phyloP scores from a whole-genome alignment of 805 yeast genomes.

The Lachancea dasiensis region DNA sequence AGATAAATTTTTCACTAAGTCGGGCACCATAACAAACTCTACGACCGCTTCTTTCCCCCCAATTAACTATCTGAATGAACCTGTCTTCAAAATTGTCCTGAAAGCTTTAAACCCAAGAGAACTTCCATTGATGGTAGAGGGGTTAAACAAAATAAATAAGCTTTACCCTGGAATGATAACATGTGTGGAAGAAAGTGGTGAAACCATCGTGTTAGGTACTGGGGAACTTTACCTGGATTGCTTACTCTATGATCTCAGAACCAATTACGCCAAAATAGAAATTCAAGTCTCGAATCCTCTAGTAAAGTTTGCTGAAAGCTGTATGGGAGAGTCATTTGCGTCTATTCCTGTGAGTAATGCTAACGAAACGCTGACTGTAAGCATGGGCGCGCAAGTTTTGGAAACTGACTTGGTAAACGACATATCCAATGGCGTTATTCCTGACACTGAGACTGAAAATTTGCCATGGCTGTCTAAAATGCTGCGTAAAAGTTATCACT shows the following conservation, averaged over 20 bases:
- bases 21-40: conserved; percentile 46
- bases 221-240: conserved; percentile 91
- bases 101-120: conserved; percentile 80
- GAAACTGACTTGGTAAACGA: conserved; percentile 43
- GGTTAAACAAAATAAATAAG: conserved; percentile 54
- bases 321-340: conserved; percentile 57
- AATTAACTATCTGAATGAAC: conserved; percentile 40
- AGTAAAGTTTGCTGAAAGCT: conserved; percentile 73
- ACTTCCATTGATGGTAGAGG: conserved; percentile 64
- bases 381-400: conserved; percentile 74
- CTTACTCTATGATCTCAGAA: conserved; percentile 67
- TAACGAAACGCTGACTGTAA: conserved; percentile 49
- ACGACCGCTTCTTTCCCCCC: conserved; percentile 28
- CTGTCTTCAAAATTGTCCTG: conserved; percentile 74
- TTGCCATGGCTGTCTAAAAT: conserved; percentile 47
- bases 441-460: conserved; percentile 38
- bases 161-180: conserved; percentile 61
- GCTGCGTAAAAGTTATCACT: conserved; percentile 52
- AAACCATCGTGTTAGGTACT: conserved; percentile 68
- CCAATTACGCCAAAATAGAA: conserved; percentile 55
- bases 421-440: conserved; percentile 34
- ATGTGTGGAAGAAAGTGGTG: conserved; percentile 86
- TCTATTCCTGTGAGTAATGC: conserved; percentile 57
- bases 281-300: conserved; percentile 83
- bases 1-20: conserved; percentile 48